Evolutionary conservation across 768 basidiomycete species (phyloP).

Genomic region (Thelephora aurantiotincta): DNA sequence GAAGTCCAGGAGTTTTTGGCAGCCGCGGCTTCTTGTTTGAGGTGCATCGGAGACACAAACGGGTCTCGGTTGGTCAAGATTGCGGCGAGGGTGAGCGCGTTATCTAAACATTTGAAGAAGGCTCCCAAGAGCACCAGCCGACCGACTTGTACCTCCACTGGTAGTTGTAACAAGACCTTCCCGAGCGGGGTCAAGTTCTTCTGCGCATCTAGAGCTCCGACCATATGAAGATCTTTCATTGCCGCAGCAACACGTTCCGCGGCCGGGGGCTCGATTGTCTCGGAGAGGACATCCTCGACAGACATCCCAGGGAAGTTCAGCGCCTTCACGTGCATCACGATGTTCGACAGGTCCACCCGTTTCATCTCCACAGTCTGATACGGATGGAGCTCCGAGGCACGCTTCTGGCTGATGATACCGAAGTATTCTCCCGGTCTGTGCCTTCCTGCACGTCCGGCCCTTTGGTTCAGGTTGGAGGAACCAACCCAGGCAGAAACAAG

Average conservation of each 20-base stretch:
- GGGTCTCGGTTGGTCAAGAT: conserved; percentile 84
- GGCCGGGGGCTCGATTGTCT: conserved; percentile 82
- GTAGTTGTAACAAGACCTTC: conserved; percentile 75
- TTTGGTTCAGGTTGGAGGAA: conserved; percentile 77
- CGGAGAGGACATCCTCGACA: conserved; percentile 76
- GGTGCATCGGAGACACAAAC: conserved; percentile 70
- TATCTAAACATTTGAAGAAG: conserved; percentile 87
- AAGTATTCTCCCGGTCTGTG: conserved; percentile 87
- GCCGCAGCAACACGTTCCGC: conserved; percentile 64
- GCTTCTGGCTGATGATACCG: conserved; percentile 57
- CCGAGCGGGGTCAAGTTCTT: conserved; percentile 80
- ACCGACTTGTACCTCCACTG: conserved; percentile 83
- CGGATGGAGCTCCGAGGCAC: conserved; percentile 46
- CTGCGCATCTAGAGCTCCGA: conserved; percentile 69
- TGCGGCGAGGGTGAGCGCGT: conserved; percentile 81
- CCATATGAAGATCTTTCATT: conserved; percentile 66
- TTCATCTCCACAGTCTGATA: conserved; percentile 96
- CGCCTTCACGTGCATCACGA: conserved; percentile 95
- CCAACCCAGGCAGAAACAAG: conserved; percentile 89
- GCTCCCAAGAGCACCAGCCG: conserved; percentile 80
- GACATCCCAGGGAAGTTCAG: conserved; percentile 76
- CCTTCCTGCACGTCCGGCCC: conserved; percentile 85
- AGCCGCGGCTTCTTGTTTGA: conserved; percentile 54
- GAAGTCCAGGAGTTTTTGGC: conserved; percentile 73
- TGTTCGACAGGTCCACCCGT: conserved; percentile 74